A percentile compares a stretch with the other conserved stretches of the same genome.
Evolutionary conservation across 176 grass and related monocot species (phyloP).

Genomic region (Bromus sterilis): DNA sequence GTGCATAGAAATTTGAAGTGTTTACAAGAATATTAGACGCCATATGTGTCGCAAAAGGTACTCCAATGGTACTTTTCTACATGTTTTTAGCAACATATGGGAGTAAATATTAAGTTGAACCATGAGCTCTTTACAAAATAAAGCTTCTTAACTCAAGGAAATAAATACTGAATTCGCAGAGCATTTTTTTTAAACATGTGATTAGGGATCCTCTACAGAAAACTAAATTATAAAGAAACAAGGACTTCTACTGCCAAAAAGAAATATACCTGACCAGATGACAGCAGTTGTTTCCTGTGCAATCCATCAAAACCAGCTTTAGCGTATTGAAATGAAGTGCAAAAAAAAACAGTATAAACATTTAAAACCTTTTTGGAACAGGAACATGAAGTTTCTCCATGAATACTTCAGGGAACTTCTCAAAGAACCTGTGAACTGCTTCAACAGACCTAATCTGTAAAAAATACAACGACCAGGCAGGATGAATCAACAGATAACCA

Average conservation of each 20-base stretch:
- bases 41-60: not conserved
- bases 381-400: slow-evolving; percentile 70
- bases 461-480: not conserved
- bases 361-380: slow-evolving; percentile 60
- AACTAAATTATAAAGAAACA: not conserved
- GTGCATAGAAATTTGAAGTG: not conserved
- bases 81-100: not conserved
- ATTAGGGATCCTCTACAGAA: not conserved
- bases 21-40: not conserved
- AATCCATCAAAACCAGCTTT: slow-evolving; percentile 27
- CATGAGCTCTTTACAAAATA: not conserved
- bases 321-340: slow-evolving; percentile 12
- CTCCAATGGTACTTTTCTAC: not conserved
- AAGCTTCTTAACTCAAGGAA: not conserved
- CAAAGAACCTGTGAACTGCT: slow-evolving; percentile 76
- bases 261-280: slow-evolving; percentile 53
- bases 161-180: not conserved
- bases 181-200: not conserved
- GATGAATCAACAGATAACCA: slow-evolving; percentile 14
- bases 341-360: slow-evolving; percentile 19
- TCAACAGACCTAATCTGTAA: slow-evolving; percentile 83
- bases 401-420: slow-evolving; percentile 90
- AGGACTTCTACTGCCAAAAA: not conserved
- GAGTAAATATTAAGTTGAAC: not conserved
- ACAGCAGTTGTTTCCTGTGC: slow-evolving; percentile 63